Evolutionary conservation across 768 basidiomycete species (phyloP), one percentile per base, ranked within the genome.

Genomic region (Mycena rebaudengoi): DNA sequence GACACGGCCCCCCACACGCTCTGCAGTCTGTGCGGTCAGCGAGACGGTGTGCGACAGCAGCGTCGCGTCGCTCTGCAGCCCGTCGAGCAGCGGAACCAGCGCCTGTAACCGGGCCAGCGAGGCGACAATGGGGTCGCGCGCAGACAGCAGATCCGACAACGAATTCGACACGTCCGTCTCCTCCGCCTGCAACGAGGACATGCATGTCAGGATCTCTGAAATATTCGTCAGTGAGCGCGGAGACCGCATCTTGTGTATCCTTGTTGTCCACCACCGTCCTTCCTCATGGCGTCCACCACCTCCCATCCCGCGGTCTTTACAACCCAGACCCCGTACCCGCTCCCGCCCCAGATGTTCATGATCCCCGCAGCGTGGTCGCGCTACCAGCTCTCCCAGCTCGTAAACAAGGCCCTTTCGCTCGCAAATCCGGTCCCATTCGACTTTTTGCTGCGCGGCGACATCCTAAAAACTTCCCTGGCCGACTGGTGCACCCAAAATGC

Each of bases 331-430:
- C 78, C 79, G 2, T 94, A 95, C 75, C 83, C 87, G 12, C 85
- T 97, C 13, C 95, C 92, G 0, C 83, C 89, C 1, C 93, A 96
- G 75, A 95, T 94, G 72, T 98, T 95, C 74, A 89, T 98, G 88
- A 90, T 99, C 16, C 97, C 98, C 2, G 82, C 89, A 1, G 80
- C 86, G 75, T 99, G 96, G 96, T 87, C 85, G 60, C 89, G 97
- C n/a, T 99, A 92, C 76, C 97, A 98, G 70, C 90, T 99, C 30
- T 98, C 96, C 1, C 95, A 98, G 64, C 90, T 99, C 41, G 89
- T 99, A 61, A 99, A 99, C 81, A 98, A 98, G 73, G 94, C 96
- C 1, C 82, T 99, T 26, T 84, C 86, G 25, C 86, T 91, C 18
- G 75, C 84, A 0, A 86, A 87, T 56, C 88, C 92, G 0, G 82